These are phyloP conservation scores for Russula lepida DNA, from an alignment of 768 basidiomycete species.

Conservation along the genomic window DNA sequence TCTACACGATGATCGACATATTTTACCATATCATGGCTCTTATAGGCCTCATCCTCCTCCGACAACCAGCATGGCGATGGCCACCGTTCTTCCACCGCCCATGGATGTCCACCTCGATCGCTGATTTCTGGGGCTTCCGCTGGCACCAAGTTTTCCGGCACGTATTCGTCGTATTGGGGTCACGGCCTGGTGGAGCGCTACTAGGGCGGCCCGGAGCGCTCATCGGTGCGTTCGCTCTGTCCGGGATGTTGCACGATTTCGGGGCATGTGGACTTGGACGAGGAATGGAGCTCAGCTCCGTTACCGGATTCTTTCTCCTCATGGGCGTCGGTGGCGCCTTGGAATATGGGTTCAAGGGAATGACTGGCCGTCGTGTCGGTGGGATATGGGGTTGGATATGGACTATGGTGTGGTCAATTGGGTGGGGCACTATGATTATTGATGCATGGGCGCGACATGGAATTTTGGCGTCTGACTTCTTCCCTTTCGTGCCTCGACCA, in stretches of 20 bases:
- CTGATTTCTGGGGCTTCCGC: conserved; percentile 33
- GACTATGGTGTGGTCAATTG: conserved; percentile 40
- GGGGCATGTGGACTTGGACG: conserved; percentile 53
- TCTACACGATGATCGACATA: conserved; percentile 13
- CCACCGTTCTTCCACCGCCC: conserved; percentile 32
- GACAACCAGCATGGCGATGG: conserved; percentile 28
- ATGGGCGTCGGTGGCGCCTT: conserved; percentile 45
- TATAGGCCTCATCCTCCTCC: conserved; percentile 25
- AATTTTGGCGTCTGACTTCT: neutral
- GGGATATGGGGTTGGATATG: conserved; percentile 50
- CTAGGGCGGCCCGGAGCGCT: conserved; percentile 45
- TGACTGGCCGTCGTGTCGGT: conserved; percentile 38
- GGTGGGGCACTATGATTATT: conserved; percentile 29
- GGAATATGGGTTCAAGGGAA: conserved; percentile 39
- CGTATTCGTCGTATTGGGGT: conserved; percentile 28
- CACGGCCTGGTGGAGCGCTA: conserved; percentile 29
- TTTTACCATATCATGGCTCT: conserved; percentile 24
- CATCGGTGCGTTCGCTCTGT: conserved; percentile 51
- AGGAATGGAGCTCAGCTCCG: conserved; percentile 37
- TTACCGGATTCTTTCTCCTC: conserved; percentile 50
- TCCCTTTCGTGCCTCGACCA: neutral
- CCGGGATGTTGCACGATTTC: conserved; percentile 51
- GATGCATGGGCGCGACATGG: conserved; percentile 17
- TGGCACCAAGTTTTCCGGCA: conserved; percentile 35
- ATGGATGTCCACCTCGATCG: conserved; percentile 32